phyloP scores from a whole-genome alignment of 129 eudicot genomes.

The Escallonia rubra region DNA sequence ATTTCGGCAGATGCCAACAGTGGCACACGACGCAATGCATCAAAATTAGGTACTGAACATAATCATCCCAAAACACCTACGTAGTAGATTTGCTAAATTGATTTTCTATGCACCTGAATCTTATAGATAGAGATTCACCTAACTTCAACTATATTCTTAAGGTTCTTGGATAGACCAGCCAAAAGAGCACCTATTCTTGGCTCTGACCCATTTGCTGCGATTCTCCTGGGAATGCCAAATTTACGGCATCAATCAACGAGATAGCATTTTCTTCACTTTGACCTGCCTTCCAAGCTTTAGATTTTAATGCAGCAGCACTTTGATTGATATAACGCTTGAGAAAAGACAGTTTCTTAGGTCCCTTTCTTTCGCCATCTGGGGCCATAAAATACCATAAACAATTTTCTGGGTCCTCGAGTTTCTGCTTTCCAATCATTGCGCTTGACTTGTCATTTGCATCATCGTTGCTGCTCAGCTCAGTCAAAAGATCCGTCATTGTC shows the following conservation, averaged over 20 bases:
- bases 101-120: too few species aligned
- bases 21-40: too few species aligned
- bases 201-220: neutral
- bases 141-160: too few species aligned
- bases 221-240: conserved; percentile 25
- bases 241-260: conserved; percentile 37
- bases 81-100: too few species aligned
- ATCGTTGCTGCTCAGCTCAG: conserved; percentile 19
- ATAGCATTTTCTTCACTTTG: conserved; percentile 43
- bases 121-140: too few species aligned
- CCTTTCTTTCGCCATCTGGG: conserved; percentile 33
- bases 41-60: too few species aligned
- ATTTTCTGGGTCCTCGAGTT: conserved; percentile 28
- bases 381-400: conserved; percentile 35
- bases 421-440: conserved; percentile 14
- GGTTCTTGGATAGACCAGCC: too few species aligned
- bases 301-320: conserved; percentile 27
- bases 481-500: neutral
- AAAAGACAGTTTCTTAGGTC: conserved; percentile 33
- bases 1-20: too few species aligned
- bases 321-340: conserved; percentile 38
- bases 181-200: too few species aligned
- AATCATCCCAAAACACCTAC: too few species aligned
- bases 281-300: conserved; percentile 36
- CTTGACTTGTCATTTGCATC: conserved; percentile 17